Percentiles rank a stretch among this genome's conserved stretches.
These are phyloP conservation scores for Mortierella alpina DNA, from an alignment of 192 early-diverging fungal genomes.

Conservation along the genomic window DNA sequence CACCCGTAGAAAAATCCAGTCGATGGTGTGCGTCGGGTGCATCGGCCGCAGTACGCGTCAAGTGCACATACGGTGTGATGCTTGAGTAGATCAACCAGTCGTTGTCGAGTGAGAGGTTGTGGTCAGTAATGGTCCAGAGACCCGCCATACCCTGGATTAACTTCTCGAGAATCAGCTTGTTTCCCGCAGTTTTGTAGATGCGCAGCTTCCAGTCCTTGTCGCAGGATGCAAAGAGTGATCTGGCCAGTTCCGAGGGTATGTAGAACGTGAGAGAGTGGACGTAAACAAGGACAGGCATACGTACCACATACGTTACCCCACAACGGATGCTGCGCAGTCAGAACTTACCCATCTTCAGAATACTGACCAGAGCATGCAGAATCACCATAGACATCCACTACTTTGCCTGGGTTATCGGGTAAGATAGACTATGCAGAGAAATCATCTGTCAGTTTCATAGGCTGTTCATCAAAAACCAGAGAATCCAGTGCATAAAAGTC, in stretches of 20 bases:
- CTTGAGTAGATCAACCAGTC: conserved; percentile 70
- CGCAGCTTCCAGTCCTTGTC: conserved; percentile 70
- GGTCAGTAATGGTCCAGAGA: conserved; percentile 76
- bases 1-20: conserved; percentile 53
- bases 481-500: neutral
- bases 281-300: neutral
- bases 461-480: neutral
- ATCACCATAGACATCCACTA: conserved; percentile 44
- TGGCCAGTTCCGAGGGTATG: conserved; percentile 9
- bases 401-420: conserved; percentile 49
- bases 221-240: conserved; percentile 65
- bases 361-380: conserved; percentile 67
- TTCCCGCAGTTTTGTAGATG: conserved; percentile 67
- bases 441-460: neutral
- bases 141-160: conserved; percentile 60
- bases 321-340: conserved; percentile 17
- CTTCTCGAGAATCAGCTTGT: conserved; percentile 44
- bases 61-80: conserved; percentile 68
- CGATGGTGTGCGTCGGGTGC: conserved; percentile 40
- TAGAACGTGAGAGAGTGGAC: neutral
- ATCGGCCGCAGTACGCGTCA: conserved; percentile 57
- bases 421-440: conserved; percentile 27
- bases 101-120: conserved; percentile 57
- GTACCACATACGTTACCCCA: neutral
- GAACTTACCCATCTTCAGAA: conserved; percentile 58